Evolutionary conservation across 2,329 filamentous ascomycete genomes (phyloP), one percentile per base, ranked within the genome.

Genomic region (Emmonsiellopsis sp.): DNA sequence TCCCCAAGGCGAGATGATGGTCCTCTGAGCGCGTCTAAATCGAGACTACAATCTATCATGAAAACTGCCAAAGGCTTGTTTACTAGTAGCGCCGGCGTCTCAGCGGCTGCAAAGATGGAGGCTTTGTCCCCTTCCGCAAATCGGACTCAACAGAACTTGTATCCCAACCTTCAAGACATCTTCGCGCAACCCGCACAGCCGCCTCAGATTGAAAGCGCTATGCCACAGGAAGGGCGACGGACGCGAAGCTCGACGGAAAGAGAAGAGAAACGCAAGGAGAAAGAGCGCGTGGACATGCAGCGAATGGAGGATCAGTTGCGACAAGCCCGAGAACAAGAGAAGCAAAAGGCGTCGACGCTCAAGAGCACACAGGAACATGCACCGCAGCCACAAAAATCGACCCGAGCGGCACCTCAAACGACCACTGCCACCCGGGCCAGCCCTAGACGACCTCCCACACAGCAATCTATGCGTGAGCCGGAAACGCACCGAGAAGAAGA

Each of bases 21-120:
- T 55, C 89, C 89, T 5, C 71, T 96, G 55, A 95, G 91, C 69
- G 89, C 93, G 50, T 91, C 93, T 32, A 97, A 95, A 73, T 88
- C 87, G 64, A 94, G 90, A 66, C 77, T 97, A 47, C 94, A 92
- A 46, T 95, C 91, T 8, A 90, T 95, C 55, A 76, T 96, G 61
- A 91, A 90, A 70, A 87, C 85, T 53, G 93, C 91, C 3, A 92
- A 87, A 68, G 88, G 86, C 11, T 80, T 96, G 48, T 85, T 96
- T 57, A 88, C 86, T 14, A 94, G 87, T 60, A 92, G 79, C 57
- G 81, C 77, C 55, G 74, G 77, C 44, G 68, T 77, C 10, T 81
- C 80, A 57, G 79, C 79, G 45, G 77, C 81, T 44, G 78, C 78
- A 2, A 82, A 79, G 59, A 65, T 81, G 55, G 81, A 84, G 57